Base-by-base conservation (phyloP, 1,139 yeast species). In the Debaryomyces singareniensis region DNA sequence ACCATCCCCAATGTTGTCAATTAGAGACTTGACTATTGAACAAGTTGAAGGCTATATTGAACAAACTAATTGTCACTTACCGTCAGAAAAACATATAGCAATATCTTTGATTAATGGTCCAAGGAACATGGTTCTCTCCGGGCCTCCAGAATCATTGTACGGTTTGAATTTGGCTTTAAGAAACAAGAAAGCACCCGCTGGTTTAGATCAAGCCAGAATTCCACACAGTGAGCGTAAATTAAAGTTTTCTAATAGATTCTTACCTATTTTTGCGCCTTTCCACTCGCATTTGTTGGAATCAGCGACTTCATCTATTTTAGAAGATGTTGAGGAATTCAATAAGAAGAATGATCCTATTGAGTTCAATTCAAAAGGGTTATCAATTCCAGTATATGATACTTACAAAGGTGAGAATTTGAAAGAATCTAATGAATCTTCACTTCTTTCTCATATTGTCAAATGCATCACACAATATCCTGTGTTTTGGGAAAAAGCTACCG, bases 131-230 rank as follows among this genome's bases (percentile, higher is more conserved):
- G 98, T 91, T 37, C 85, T 91, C 33, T 78, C 95, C 22, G 99
- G 99, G 57, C 98, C 98, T 31, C 97, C 98, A 34, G 96, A 87
- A 69, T 87, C 97, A n/a, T 71, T 91, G 44, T 91, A 91, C 50
- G 99, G 99, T 69, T 75, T 91, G 50, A 89, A 89, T 62, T 71
- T 91, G 53, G 75, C 91, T 37, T 71, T 91, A 55, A 81, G 98
- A 71, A 85, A 86, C 63, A 84, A 87, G 41, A 91, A 91, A 68
- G 97, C 97, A 30, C 85, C 95, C 35, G 69, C 91, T 32, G 97
- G 97, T 31, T 73, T 86, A 49, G 95, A 89, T 52, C 98, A 91
- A 69, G 81, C 95, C 35, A 78, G 98, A 65, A 74, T 87, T 37
- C 99, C 99, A 35, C 73, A 68, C 65, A 79, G 91, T 43, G 87